Conservation (phyloP, 495 filamentous ascomycete species). For the Tetracladium marchalianum region DNA sequence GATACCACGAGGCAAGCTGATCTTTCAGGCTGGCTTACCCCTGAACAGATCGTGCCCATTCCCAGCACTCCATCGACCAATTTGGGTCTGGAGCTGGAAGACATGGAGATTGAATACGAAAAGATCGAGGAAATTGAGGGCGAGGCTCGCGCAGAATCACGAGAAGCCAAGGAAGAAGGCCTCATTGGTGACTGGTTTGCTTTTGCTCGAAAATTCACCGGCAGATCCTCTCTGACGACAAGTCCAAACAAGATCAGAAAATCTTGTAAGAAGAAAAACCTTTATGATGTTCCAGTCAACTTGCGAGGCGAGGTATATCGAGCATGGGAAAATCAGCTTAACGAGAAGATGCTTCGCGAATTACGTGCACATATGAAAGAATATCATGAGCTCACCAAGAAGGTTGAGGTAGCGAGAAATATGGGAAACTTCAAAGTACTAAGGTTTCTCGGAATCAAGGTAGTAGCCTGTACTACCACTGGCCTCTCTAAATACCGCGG, state of each 20-base stretch:
- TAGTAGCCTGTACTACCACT: slow-evolving; percentile 70
- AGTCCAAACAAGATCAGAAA: slow-evolving; percentile 19
- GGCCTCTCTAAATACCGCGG: slow-evolving; percentile 71
- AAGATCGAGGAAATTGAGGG: slow-evolving; percentile 55
- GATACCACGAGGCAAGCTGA: slow-evolving; percentile 22
- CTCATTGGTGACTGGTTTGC: slow-evolving; percentile 38
- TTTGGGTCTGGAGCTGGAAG: slow-evolving; percentile 45
- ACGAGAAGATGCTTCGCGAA: slow-evolving; percentile 28
- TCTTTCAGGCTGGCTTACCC: slow-evolving; percentile 42
- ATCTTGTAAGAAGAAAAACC: slow-evolving; percentile 23
- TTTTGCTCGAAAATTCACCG: slow-evolving; percentile 40
- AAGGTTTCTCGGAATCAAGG: slow-evolving; percentile 25
- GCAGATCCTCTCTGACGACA: slow-evolving; percentile 18
- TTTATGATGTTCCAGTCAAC: slow-evolving; percentile 41
- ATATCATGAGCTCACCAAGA: slow-evolving; percentile 32
- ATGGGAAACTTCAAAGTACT: slow-evolving; percentile 10
- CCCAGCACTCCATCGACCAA: slow-evolving; percentile 29
- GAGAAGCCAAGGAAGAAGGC: slow-evolving; percentile 40
- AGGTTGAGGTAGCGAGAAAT: slow-evolving; percentile 34
- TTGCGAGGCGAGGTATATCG: slow-evolving; percentile 52
- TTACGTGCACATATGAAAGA: slow-evolving; percentile 31
- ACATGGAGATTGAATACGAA: slow-evolving; percentile 56
- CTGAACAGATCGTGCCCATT: slow-evolving; percentile 43
- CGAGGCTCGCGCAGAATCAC: slow-evolving; percentile 35
- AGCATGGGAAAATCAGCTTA: slow-evolving; percentile 35